Base-by-base conservation (phyloP, 192 early-diverging fungal genomes). In the Umbelopsis ramanniana region DNA sequence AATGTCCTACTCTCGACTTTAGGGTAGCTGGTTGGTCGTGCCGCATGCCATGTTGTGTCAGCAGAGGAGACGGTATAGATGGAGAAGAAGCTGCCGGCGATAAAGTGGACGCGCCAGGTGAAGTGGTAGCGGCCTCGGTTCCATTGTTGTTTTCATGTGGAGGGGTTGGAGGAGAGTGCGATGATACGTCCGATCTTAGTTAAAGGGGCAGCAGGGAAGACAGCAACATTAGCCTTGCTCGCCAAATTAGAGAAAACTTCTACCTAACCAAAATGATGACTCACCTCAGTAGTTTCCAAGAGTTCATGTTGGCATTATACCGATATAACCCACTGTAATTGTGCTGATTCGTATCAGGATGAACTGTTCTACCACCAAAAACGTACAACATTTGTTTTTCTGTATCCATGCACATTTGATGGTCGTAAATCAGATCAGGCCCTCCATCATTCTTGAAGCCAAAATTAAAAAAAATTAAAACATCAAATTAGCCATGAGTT, bases 401-500 rank as follows among this genome's bases (percentile, higher is more conserved):
- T 5, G 86, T 71, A 68, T 99, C 96, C 46, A 97, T 80, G 63
- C 90, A 89, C 94, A 99, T 95, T 85, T 99, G 96, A 74, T 96
- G 89, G 75, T 98, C 96, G 68, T 93, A 98, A 37, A 97, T 89
- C 14, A 98, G 83, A 52, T 89, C 87, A 22, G 97, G 97, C 0
- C 97, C 97, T 47, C 88, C 88, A 70, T 95, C 88, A 6, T 76
- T 67, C 89, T 96, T n/a, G 45, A 17, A 12, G 8, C 40, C 29
- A 29, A 1, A 29, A 29, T 3, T 2, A 3, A 29, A 29, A 29
- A 29, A 29, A 29, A 29, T 2, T 2, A 29, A 67, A 55, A n/a
- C n/a, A n/a, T n/a, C n/a, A 22, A 37, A 52, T 12, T 19, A 26
- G 29, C 7, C 12, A 3, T 45, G 1, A 11, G 40, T 12, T 12